phyloP scores from a whole-genome alignment of 208 protist species.

The Trypanosoma congolense region DNA sequence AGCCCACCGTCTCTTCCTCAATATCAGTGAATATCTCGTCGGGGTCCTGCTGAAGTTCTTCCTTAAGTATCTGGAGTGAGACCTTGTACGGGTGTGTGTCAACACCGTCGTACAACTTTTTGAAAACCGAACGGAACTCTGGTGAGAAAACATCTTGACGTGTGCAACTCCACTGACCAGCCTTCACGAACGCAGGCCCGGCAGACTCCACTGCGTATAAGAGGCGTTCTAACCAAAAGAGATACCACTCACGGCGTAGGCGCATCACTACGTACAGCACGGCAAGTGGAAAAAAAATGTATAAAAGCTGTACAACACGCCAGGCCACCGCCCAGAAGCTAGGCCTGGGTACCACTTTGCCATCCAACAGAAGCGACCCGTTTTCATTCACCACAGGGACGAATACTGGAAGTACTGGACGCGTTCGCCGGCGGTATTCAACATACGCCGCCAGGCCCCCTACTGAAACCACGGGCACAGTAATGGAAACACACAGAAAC shows the following conservation, averaged over 20 bases:
- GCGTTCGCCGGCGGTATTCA: conserved; percentile 52
- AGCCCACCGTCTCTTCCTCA: conserved; percentile 65
- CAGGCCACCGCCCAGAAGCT: conserved; percentile 28
- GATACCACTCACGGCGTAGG: conserved; percentile 40
- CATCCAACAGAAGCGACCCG: conserved; percentile 66
- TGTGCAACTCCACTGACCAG: conserved; percentile 89
- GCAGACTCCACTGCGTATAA: conserved; percentile 69
- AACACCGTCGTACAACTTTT: conserved; percentile 76
- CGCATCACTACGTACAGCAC: conserved; percentile 76
- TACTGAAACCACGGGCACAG: conserved; percentile 39
- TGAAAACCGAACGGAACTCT: conserved; percentile 73
- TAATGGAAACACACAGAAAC: conserved; percentile 20
- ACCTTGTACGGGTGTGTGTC: conserved; percentile 64
- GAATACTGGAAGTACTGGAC: conserved; percentile 43
- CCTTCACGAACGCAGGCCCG: conserved; percentile 88
- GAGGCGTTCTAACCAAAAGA: conserved; percentile 65
- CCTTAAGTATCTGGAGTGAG: conserved; percentile 61
- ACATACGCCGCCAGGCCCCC: conserved; percentile 61
- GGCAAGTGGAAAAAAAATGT: conserved; percentile 71
- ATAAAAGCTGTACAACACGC: conserved; percentile 50
- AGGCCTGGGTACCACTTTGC: conserved; percentile 37
- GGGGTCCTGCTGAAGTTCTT: conserved; percentile 68
- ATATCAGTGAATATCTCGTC: conserved; percentile 64
- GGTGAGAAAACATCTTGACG: conserved; percentile 83
- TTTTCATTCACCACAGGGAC: conserved; percentile 55